Conservation (phyloP, 2,329 filamentous ascomycete genomes). For the Penicillium sp. region DNA sequence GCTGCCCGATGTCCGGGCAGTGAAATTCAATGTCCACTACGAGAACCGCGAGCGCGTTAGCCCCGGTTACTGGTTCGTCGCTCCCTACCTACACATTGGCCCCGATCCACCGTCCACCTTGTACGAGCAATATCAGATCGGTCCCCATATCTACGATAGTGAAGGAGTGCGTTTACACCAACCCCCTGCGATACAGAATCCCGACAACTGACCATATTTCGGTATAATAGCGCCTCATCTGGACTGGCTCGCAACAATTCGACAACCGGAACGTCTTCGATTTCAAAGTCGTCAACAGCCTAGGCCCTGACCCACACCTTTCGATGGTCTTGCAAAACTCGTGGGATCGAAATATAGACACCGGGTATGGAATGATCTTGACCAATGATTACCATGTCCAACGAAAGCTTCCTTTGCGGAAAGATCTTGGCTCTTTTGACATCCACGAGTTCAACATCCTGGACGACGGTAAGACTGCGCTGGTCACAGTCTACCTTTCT, state of each 20-base stretch:
- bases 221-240: slow-evolving; percentile 39
- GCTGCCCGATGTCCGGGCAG: slow-evolving; percentile 24
- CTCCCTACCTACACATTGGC: slow-evolving; percentile 40
- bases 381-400: slow-evolving; percentile 45
- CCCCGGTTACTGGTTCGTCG: slow-evolving; percentile 50
- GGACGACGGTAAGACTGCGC: slow-evolving; percentile 29
- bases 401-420: slow-evolving; percentile 33
- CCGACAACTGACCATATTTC: background rate
- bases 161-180: slow-evolving; percentile 34
- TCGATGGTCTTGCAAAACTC: slow-evolving; percentile 40
- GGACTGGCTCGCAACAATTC: slow-evolving; percentile 44
- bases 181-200: background rate
- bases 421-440: slow-evolving; percentile 28
- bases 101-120: slow-evolving; percentile 23
- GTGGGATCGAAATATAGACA: slow-evolving; percentile 32
- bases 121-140: slow-evolving; percentile 42
- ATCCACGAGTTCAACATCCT: slow-evolving; percentile 40
- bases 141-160: slow-evolving; percentile 52
- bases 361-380: slow-evolving; percentile 48
- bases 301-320: slow-evolving; percentile 44
- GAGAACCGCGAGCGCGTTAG: slow-evolving; percentile 25
- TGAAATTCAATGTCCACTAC: slow-evolving; percentile 28
- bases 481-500: slow-evolving; percentile 23
- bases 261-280: slow-evolving; percentile 48
- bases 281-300: slow-evolving; percentile 41